These are phyloP conservation scores for Crataegus laevigata DNA, from an alignment of 306 rosid species.

Conservation along the genomic window DNA sequence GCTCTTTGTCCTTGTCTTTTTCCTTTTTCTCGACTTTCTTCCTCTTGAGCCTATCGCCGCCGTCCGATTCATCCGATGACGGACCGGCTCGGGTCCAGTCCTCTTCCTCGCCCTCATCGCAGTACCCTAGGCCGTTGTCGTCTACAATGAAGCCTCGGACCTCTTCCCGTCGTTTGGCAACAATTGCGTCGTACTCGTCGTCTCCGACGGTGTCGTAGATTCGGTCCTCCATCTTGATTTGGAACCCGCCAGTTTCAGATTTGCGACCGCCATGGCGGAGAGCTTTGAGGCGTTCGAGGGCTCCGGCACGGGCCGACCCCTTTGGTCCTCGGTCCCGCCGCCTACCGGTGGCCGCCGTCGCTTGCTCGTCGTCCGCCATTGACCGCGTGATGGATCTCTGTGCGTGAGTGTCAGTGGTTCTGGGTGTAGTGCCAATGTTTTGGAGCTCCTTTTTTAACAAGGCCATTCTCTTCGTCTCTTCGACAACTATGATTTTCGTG, in stretches of 20 bases:
- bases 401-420: not conserved
- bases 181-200: conserved; percentile 78
- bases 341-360: conserved; percentile 21
- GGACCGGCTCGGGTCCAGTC: conserved; percentile 78
- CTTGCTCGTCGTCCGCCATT: conserved; percentile 72
- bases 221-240: conserved; percentile 68
- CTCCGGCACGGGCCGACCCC: conserved; percentile 43
- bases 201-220: conserved; percentile 65
- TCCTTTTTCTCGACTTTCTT: conserved; percentile 51
- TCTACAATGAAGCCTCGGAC: conserved; percentile 61
- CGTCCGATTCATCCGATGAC: conserved; percentile 69
- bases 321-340: conserved; percentile 57
- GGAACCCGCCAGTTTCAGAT: conserved; percentile 47
- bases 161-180: conserved; percentile 79
- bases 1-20: conserved; percentile 19
- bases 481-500: too few relatives aligned
- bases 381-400: conserved; percentile 1
- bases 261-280: conserved; percentile 55
- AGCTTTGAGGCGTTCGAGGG: conserved; percentile 71
- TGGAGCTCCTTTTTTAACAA: not conserved
- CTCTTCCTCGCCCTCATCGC: conserved; percentile 92
- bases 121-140: conserved; percentile 77
- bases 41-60: conserved; percentile 49
- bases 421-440: not conserved
- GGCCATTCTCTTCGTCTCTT: too few relatives aligned